Percentiles rank a stretch among this genome's conserved stretches.
Evolutionary conservation across 2,329 filamentous ascomycete genomes (phyloP).

Genomic region (Calonectria crousiana): DNA sequence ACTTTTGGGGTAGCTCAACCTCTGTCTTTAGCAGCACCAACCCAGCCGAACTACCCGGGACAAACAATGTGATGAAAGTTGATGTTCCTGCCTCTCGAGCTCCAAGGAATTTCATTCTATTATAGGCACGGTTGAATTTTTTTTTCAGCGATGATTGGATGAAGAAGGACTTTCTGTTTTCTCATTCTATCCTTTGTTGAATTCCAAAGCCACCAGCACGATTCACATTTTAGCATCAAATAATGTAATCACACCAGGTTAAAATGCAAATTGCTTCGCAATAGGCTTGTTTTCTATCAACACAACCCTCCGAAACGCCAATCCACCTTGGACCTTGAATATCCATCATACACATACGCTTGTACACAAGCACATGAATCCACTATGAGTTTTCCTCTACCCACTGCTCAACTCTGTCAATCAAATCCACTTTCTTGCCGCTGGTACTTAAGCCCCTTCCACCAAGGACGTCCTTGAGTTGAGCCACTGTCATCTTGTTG

Average conservation of each 20-base stretch:
- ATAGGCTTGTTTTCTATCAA: neutral
- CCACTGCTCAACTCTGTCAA: slow-evolving; percentile 70
- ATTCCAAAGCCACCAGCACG: neutral
- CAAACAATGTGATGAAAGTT: neutral
- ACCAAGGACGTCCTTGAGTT: slow-evolving; percentile 63
- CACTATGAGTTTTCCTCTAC: slow-evolving; percentile 58
- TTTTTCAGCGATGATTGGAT: neutral
- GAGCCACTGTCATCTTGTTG: slow-evolving; percentile 66
- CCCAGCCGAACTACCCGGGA: neutral
- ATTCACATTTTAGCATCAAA: neutral
- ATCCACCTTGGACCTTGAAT: neutral
- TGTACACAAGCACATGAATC: slow-evolving; percentile 2
- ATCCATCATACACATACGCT: slow-evolving; percentile 7
- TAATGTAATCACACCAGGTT: neutral
- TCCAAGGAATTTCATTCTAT: neutral
- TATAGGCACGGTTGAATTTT: neutral
- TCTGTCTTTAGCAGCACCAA: neutral
- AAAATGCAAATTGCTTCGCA: neutral
- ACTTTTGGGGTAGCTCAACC: neutral
- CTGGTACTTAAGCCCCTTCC: slow-evolving; percentile 61
- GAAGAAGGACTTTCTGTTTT: neutral
- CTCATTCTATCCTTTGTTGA: neutral
- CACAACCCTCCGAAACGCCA: slow-evolving; percentile 5
- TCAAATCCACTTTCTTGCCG: slow-evolving; percentile 66
- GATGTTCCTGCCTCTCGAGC: neutral